Evolutionary conservation across 2,329 filamentous ascomycete genomes (phyloP), one percentile per base, ranked within the genome.

Genomic region (Penicillium aurantiogriseum): DNA sequence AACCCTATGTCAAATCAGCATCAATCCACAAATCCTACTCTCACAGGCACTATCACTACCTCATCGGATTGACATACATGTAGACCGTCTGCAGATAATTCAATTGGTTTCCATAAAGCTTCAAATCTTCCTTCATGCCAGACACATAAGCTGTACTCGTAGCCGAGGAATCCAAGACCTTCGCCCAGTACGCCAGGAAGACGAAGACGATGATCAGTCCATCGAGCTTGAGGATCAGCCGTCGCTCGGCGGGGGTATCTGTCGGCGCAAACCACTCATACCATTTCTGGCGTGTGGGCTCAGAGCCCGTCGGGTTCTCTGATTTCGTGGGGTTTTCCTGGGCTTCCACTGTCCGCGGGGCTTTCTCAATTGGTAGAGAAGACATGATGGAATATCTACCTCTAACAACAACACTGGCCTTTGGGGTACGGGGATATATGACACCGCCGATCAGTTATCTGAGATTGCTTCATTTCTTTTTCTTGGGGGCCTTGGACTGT

Each of bases 1-100:
- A 49, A 63, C 61, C 55, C 60, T 62, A 47, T 39, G 36, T 17
- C 13, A 13, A 38, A 6, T 42, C 19, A 54, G 53, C 25, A 23
- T 29, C 10, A 17, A 46, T n/a, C 7, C n/a, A 21, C 15, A 53
- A 29, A n/a, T 10, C 11, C 2, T 19, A 21, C 7, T n/a, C 13
- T 1, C 11, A 4, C 11, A 6, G n/a, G n/a, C 27, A 23, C 29
- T 6, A 31, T 25, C 36, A 19, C 21, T n/a, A 7, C 13, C 23
- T 11, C 23, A 19, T 39, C n/a, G 7, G 15, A 7, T 25, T n/a
- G 7, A 50, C 60, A 44, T 57, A 62, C 60, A 58, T 62, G 35
- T 63, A 63, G 13, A 62, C 57, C 2, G 60, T 65, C n/a, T 66
- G 64, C 15, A 66, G 38, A 51, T 66, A 66, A 23, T 66, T 65